A percentile compares a stretch with the other conserved stretches of the same genome.
Evolutionary conservation across 495 filamentous ascomycete species (phyloP).

Genomic region (Halenospora varia): DNA sequence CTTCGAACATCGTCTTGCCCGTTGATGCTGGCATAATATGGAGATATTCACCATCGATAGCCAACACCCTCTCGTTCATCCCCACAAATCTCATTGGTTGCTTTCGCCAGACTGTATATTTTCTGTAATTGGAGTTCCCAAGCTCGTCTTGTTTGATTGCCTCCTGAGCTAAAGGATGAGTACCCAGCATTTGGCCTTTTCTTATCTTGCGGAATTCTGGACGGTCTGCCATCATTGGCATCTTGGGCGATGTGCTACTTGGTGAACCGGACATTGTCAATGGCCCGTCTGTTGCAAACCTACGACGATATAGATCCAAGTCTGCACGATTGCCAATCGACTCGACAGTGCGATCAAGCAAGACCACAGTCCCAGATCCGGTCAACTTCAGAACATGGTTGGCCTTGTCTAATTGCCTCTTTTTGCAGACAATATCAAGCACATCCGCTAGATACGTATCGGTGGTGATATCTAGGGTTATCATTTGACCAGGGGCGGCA

Average conservation of each 20-base stretch:
- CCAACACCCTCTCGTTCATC: conserved; percentile 75
- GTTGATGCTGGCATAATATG: conserved; percentile 78
- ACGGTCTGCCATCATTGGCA: conserved; percentile 59
- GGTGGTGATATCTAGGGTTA: conserved; percentile 79
- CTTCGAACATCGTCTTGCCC: conserved; percentile 52
- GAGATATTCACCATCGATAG: conserved; percentile 92
- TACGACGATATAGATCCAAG: conserved; percentile 81
- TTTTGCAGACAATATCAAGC: conserved; percentile 83
- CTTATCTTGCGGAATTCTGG: conserved; percentile 60
- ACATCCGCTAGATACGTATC: conserved; percentile 95
- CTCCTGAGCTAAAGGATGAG: conserved; percentile 75
- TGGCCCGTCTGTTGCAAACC: conserved; percentile 76
- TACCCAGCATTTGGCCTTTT: conserved; percentile 55
- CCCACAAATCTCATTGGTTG: conserved; percentile 91
- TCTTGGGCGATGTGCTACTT: conserved; percentile 71
- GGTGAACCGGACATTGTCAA: conserved; percentile 74
- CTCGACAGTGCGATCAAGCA: conserved; percentile 82
- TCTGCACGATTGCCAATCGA: conserved; percentile 80
- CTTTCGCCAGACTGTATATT: conserved; percentile 88
- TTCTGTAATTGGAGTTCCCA: conserved; percentile 60
- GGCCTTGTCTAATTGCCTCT: conserved; percentile 84
- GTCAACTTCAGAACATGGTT: conserved; percentile 85
- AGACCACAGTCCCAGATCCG: conserved; percentile 75
- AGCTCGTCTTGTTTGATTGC: conserved; percentile 64
- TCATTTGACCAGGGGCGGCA: conserved; percentile 51